A percentile compares a stretch with the other conserved stretches of the same genome.
Evolutionary conservation across 306 rosid genomes (phyloP).

Genomic region (Glycine tomentella): DNA sequence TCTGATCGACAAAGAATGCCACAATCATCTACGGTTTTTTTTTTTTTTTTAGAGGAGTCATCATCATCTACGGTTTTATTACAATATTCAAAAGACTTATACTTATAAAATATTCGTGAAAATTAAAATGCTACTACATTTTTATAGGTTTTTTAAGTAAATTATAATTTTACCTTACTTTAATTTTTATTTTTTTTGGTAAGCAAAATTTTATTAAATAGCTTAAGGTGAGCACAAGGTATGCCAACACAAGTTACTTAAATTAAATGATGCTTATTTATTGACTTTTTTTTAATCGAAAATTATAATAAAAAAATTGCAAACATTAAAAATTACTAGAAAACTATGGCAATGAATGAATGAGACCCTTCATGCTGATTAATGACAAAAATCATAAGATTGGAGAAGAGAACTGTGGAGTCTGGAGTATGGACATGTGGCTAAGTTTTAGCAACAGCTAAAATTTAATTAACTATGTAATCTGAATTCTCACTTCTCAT

Average conservation of each 20-base stretch:
- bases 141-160: not conserved
- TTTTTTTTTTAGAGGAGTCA: no score
- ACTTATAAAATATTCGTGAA: not conserved
- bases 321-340: no score
- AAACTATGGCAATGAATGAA: not conserved
- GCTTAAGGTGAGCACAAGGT: no score
- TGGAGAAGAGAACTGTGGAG: not conserved
- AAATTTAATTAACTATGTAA: not conserved
- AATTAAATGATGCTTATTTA: no score
- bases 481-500: not conserved
- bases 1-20: no score
- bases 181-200: no score
- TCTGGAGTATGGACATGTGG: not conserved
- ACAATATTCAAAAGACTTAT: not conserved
- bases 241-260: no score
- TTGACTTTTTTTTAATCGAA: no score
- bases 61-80: not conserved
- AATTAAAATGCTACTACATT: not conserved
- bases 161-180: no score
- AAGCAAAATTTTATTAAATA: no score
- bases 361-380: not conserved
- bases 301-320: no score
- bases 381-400: not conserved
- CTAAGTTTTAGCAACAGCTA: not conserved
- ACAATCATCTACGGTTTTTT: no score